These are phyloP conservation scores for Elsinoe ampelina DNA, from an alignment of 2,329 filamentous ascomycete genomes.

Conservation along the genomic window DNA sequence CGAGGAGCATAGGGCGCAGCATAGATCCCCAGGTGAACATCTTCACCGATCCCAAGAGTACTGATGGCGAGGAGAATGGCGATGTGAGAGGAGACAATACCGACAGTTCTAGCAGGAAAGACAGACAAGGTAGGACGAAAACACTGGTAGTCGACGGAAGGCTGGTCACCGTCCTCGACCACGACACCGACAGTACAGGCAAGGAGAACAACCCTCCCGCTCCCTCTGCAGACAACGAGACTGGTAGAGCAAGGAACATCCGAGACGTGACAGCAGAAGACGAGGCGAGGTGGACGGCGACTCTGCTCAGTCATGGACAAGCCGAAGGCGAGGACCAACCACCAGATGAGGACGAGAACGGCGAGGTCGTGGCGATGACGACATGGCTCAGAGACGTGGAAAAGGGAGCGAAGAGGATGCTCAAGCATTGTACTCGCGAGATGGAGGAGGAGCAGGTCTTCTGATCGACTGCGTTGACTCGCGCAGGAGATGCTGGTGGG, in stretches of 20 bases:
- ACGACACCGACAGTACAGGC: not conserved
- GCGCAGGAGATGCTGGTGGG: not conserved
- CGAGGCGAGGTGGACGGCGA: constrained; percentile 21
- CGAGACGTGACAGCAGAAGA: constrained; percentile 17
- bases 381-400: constrained; percentile 1
- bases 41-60: not conserved
- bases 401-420: constrained; percentile 14
- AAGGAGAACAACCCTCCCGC: not conserved
- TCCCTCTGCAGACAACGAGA: not conserved
- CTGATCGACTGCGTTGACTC: not conserved
- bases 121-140: not conserved
- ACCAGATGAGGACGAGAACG: not conserved
- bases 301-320: constrained; percentile 13
- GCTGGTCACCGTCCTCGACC: not conserved
- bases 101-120: not conserved
- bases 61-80: not conserved
- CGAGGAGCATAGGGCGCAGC: not conserved
- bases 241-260: not conserved
- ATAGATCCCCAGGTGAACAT: not conserved
- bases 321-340: not conserved
- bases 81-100: too few species aligned
- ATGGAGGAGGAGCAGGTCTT: not conserved
- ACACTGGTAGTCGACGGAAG: not conserved
- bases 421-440: not conserved
- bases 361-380: not conserved